phyloP scores from a whole-genome alignment of 331 rosid genomes.

The Malus hybrid region DNA sequence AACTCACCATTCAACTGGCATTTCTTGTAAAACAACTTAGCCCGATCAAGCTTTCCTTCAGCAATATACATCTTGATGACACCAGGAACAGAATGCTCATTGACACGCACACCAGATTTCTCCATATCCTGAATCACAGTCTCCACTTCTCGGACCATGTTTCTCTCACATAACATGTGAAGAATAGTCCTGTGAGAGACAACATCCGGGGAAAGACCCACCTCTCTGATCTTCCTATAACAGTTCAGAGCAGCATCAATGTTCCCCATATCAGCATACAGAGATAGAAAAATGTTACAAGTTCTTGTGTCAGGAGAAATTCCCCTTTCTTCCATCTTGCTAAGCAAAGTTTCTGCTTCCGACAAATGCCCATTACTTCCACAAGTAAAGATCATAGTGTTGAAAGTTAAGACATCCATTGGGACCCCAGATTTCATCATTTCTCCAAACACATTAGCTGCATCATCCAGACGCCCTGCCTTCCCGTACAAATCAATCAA shows the following conservation, averaged over 20 bases:
- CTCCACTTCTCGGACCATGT: slow-evolving; percentile 64
- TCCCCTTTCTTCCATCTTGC: slow-evolving; percentile 75
- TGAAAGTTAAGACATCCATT: slow-evolving; percentile 71
- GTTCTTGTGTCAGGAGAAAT: slow-evolving; percentile 76
- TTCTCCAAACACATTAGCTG: slow-evolving; percentile 72
- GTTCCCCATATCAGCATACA: slow-evolving; percentile 65
- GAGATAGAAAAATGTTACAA: slow-evolving; percentile 65
- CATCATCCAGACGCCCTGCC: slow-evolving; percentile 74
- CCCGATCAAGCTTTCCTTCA: slow-evolving; percentile 49
- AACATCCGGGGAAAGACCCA: slow-evolving; percentile 60
- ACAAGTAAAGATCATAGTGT: slow-evolving; percentile 74
- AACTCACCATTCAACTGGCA: slow-evolving; percentile 27
- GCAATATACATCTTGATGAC: slow-evolving; percentile 68
- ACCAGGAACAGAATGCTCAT: slow-evolving; percentile 67
- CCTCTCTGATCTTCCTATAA: slow-evolving; percentile 64
- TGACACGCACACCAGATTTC: slow-evolving; percentile 31
- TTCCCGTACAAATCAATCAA: slow-evolving; percentile 87
- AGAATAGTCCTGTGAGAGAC: slow-evolving; percentile 75
- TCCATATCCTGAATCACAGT: slow-evolving; percentile 63
- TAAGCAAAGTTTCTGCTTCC: slow-evolving; percentile 81
- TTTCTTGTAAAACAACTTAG: slow-evolving; percentile 43
- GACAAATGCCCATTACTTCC: slow-evolving; percentile 75
- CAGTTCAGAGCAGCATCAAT: slow-evolving; percentile 54
- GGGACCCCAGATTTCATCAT: slow-evolving; percentile 82
- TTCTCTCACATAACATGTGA: slow-evolving; percentile 47